Conservation (phyloP, 2,329 filamentous ascomycete species). For the Whalleya microplaca region DNA sequence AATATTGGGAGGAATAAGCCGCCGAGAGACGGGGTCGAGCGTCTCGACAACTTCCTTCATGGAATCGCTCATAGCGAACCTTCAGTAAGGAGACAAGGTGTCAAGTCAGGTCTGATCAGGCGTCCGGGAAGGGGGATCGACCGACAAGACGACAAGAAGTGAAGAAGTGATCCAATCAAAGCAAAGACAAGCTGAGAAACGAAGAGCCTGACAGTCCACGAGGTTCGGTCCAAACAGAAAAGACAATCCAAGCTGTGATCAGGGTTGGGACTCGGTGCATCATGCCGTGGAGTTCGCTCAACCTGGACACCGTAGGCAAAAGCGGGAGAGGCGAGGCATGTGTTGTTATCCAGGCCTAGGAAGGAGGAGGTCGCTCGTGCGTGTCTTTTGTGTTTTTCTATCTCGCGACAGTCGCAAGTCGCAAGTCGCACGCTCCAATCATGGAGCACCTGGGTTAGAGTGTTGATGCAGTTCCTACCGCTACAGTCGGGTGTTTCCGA, state of each 20-base stretch:
- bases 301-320: not conserved
- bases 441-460: no score
- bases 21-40: conserved; percentile 41
- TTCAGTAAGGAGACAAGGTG: conserved; percentile 35
- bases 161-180: conserved; percentile 8
- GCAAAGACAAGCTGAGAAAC: not conserved
- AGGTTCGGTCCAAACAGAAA: conserved; percentile 13
- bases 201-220: conserved; percentile 5
- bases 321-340: not conserved
- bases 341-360: not conserved
- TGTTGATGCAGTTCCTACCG: not conserved
- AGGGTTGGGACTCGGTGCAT: conserved; percentile 14
- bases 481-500: not conserved
- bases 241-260: conserved; percentile 20
- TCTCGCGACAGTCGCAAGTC: not conserved
- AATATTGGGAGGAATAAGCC: conserved; percentile 37
- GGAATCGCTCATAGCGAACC: conserved; percentile 42
- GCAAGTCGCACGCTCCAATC: not conserved
- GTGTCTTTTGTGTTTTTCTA: not conserved
- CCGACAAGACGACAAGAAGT: conserved; percentile 9
- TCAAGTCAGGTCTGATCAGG: conserved; percentile 28
- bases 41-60: conserved; percentile 43
- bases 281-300: conserved; percentile 1
- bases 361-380: not conserved
- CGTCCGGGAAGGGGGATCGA: conserved; percentile 1